Percentiles rank a stretch among this genome's conserved stretches.
Evolutionary conservation across 306 rosid species (phyloP).

Genomic region (Quercus gilva): DNA sequence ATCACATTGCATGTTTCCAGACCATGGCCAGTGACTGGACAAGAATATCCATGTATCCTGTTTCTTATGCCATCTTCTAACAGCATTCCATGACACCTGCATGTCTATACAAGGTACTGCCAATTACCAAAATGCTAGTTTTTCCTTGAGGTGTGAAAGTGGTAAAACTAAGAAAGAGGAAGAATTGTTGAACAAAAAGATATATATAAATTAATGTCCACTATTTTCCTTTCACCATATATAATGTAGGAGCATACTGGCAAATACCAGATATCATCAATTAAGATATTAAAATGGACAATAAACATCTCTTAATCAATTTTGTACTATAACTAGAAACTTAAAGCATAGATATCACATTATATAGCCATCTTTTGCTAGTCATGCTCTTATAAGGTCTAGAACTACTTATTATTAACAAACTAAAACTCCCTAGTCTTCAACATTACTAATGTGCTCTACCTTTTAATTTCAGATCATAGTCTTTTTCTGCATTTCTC

Average conservation of each 20-base stretch:
- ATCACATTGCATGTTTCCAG: conserved; percentile 46
- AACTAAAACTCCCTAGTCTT: not conserved
- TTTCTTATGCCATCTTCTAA: conserved; percentile 37
- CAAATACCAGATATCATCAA: not conserved
- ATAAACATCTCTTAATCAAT: not conserved
- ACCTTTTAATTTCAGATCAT: not conserved
- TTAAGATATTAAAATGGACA: not conserved
- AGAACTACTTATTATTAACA: not conserved
- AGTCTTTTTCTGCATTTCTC: not conserved
- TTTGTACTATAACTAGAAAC: not conserved
- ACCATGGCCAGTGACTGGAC: conserved; percentile 55
- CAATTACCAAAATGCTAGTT: conserved; percentile 26
- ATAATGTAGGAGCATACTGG: not conserved
- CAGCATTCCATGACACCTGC: conserved; percentile 75
- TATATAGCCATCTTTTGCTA: not conserved
- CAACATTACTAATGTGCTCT: not conserved
- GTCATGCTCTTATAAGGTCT: not conserved
- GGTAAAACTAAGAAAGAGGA: not conserved
- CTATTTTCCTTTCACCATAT: not conserved
- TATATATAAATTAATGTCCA: not conserved
- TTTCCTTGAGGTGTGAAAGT: conserved; percentile 23
- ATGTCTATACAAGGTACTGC: conserved; percentile 45
- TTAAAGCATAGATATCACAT: not conserved
- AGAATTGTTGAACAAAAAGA: not conserved
- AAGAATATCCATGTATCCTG: conserved; percentile 31